These are phyloP conservation scores for Musa acuminata DNA, from an alignment of 176 grass and related monocot species.

Conservation along the genomic window DNA sequence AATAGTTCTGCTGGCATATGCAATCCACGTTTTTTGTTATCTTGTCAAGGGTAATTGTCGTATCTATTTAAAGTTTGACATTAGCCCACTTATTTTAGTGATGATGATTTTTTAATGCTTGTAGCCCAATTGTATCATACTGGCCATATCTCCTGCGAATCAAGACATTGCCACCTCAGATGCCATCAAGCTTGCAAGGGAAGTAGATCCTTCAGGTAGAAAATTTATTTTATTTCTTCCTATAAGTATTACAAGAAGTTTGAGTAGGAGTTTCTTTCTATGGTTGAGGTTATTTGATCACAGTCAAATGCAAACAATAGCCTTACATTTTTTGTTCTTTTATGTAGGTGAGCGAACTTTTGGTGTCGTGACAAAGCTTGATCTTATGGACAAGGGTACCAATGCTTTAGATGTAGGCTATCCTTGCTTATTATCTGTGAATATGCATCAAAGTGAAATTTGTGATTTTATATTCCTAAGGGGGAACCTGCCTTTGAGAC, in stretches of 20 bases:
- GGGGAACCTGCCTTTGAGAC: background rate
- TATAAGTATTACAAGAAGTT: constrained; percentile 7
- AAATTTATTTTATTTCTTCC: constrained; percentile 6
- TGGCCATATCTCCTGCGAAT: constrained; percentile 99
- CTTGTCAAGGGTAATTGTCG: background rate
- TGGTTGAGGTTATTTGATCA: too few relatives aligned
- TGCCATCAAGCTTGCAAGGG: constrained; percentile 91
- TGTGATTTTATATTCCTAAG: background rate
- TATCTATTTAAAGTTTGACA: background rate
- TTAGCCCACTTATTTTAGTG: background rate
- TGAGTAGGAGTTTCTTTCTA: background rate
- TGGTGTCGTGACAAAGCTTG: constrained; percentile 95
- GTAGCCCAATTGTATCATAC: constrained; percentile 81
- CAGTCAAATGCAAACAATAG: background rate
- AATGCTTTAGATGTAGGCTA: constrained; percentile 82
- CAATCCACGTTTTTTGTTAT: background rate
- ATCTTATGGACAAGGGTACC: constrained; percentile 99
- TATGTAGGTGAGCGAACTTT: constrained; percentile 87
- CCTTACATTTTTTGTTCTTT: constrained; percentile 18
- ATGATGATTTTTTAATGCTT: background rate
- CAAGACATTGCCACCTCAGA: constrained; percentile 99
- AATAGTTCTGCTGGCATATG: background rate
- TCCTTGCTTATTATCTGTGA: background rate
- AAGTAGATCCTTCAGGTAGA: constrained; percentile 89
- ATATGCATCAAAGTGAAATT: background rate